Evolutionary conservation across 208 protist species (phyloP).

Genomic region (Balamuthia mandrillaris): DNA sequence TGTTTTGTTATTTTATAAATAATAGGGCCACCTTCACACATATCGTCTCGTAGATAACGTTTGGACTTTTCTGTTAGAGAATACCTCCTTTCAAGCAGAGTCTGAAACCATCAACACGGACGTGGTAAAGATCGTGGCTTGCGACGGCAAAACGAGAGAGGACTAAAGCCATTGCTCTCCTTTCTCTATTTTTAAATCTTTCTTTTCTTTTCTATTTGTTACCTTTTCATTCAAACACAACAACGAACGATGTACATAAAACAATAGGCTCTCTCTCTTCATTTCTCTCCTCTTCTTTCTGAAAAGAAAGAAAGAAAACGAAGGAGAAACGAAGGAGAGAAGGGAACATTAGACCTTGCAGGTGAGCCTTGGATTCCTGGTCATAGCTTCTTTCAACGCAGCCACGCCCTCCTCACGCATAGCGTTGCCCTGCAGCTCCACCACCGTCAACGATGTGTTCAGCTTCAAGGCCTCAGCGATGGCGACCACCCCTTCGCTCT

Average conservation of each 20-base stretch:
- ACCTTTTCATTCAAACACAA: no score
- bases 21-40: slow-evolving; percentile 24
- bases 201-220: no score
- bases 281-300: no score
- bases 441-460: not conserved
- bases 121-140: slow-evolving; percentile 35
- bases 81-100: slow-evolving; percentile 25
- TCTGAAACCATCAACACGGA: not conserved
- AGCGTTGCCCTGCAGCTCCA: not conserved
- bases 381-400: not conserved
- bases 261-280: no score
- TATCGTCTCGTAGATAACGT: slow-evolving; percentile 37
- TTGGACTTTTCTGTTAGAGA: slow-evolving; percentile 34
- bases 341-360: not conserved
- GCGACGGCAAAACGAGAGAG: no score
- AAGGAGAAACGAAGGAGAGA: no score
- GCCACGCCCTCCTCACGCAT: not conserved
- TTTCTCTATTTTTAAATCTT: no score
- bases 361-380: not conserved
- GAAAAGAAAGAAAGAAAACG: no score
- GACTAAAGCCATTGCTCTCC: no score
- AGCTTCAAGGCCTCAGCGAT: slow-evolving; percentile 66
- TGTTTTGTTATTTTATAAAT: no score
- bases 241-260: no score
- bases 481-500: slow-evolving; percentile 6